Percentiles rank a stretch among this genome's conserved stretches.
phyloP scores from a whole-genome alignment of 2,329 filamentous ascomycete genomes.

The Aspergillus brasiliensis region DNA sequence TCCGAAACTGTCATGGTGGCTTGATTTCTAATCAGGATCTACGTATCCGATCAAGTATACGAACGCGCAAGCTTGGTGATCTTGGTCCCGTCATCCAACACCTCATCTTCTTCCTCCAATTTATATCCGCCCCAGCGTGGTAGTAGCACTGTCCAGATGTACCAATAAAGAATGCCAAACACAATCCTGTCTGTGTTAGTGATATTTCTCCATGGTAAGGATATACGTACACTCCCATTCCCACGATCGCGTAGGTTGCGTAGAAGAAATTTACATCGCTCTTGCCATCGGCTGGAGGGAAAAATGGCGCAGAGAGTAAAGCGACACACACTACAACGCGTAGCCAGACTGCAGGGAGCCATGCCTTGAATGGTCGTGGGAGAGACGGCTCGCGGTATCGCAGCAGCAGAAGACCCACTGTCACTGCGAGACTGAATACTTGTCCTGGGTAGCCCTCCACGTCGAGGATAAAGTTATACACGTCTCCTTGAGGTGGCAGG shows the following conservation, averaged over 20 bases:
- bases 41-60: constrained; percentile 8
- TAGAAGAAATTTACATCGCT: constrained; percentile 53
- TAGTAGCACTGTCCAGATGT: constrained; percentile 63
- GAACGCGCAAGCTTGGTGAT: constrained; percentile 59
- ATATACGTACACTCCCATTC: constrained; percentile 46
- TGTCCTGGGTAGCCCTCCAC: constrained; percentile 70
- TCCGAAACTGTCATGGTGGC: neutral
- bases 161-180: constrained; percentile 68
- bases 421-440: constrained; percentile 60
- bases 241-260: constrained; percentile 57
- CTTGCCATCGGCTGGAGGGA: constrained; percentile 56
- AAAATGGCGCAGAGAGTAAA: constrained; percentile 63
- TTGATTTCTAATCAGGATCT: neutral
- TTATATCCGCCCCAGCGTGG: constrained; percentile 62
- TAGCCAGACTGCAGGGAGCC: constrained; percentile 61
- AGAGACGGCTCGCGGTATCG: constrained; percentile 62
- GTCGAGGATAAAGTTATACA: constrained; percentile 73
- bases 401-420: constrained; percentile 62
- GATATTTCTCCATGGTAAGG: constrained; percentile 20
- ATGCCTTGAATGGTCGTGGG: constrained; percentile 66
- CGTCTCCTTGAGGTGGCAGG: constrained; percentile 64
- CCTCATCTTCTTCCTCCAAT: constrained; percentile 62
- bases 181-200: constrained; percentile 50
- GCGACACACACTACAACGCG: constrained; percentile 57
- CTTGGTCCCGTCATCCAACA: constrained; percentile 67